These are phyloP conservation scores for Entomortierella beljakovae DNA, from an alignment of 192 early-diverging fungal species.

Conservation along the genomic window DNA sequence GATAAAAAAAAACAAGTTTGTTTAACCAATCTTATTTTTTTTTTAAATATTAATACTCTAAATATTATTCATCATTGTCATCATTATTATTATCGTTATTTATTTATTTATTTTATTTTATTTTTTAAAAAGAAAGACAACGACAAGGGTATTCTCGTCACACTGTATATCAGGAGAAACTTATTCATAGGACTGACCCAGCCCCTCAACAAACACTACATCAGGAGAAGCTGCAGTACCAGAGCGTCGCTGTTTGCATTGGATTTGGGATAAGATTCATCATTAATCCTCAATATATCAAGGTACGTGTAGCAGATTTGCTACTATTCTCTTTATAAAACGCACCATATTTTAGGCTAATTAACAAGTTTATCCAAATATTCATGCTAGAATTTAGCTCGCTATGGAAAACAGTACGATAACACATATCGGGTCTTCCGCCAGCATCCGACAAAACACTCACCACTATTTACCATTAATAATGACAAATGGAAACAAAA, in stretches of 20 bases:
- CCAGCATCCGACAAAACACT: slow-evolving; percentile 30
- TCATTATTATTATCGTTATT: not conserved
- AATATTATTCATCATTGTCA: no score
- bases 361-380: slow-evolving; percentile 4
- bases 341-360: slow-evolving; percentile 7
- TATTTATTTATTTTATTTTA: not conserved
- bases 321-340: not conserved
- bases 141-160: not conserved
- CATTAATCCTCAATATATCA: not conserved
- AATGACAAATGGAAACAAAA: slow-evolving; percentile 37
- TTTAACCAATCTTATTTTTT: no score
- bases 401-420: slow-evolving; percentile 49
- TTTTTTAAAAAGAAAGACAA: not conserved
- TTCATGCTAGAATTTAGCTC: slow-evolving; percentile 18
- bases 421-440: slow-evolving; percentile 26
- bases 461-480: slow-evolving; percentile 43
- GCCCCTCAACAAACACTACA: not conserved
- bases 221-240: not conserved
- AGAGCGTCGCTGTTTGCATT: not conserved
- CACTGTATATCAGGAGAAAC: not conserved
- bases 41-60: no score
- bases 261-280: not conserved
- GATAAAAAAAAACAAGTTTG: no score
- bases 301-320: not conserved
- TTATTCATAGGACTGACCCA: no score